Base-by-base conservation (phyloP, 306 rosid species). In the Quercus mongolica region DNA sequence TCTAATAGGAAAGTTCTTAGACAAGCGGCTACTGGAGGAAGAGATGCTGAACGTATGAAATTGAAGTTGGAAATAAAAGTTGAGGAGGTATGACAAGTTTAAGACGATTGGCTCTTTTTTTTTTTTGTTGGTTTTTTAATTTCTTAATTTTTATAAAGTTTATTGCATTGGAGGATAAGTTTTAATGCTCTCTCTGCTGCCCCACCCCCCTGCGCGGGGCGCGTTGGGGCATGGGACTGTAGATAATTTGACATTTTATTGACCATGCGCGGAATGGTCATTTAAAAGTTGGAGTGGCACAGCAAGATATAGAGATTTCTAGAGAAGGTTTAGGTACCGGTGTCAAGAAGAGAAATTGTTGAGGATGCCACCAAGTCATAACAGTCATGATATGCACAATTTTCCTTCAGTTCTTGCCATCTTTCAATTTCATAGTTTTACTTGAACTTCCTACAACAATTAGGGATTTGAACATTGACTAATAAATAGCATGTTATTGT, bases 11-110 rank as follows among this genome's bases (percentile, higher is more conserved):
- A 95, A 86, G 99, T 95, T 81, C 71, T 95, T 19, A 87, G 93
- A 83, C 94, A 95, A 81, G 88, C 56, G 17, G 93, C 96, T 83
- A 61, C 87, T 76, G 99, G 99, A 26, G 96, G 97, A 80, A 83
- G 99, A 76, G 98, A 95, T 56, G 93, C 98, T 1, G 96, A 93
- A 76, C 92, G 98, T 8, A 83, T 90, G 54, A 95, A 95, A 80
- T 89, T 95, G 59, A 95, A 93, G 83, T 77, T 95, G 88, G 99
- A 95, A 85, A 81, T 95, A 23, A 86, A 85, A 89, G 98, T 95
- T 51, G 94, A 93, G 81, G 96, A 91, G 92, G 99, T 91, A 87
- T 41, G 74, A 75, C 19, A 56, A 56, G n/a, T 68, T 68, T 33
- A 35, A 33, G 72, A 33, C 3, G 15, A n/a, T 67, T 3, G 13